A percentile compares a stretch with the other conserved stretches of the same genome.
Conservation (phyloP, 1,284 basidiomycete species). For the Ceratobasidium papillatum region DNA sequence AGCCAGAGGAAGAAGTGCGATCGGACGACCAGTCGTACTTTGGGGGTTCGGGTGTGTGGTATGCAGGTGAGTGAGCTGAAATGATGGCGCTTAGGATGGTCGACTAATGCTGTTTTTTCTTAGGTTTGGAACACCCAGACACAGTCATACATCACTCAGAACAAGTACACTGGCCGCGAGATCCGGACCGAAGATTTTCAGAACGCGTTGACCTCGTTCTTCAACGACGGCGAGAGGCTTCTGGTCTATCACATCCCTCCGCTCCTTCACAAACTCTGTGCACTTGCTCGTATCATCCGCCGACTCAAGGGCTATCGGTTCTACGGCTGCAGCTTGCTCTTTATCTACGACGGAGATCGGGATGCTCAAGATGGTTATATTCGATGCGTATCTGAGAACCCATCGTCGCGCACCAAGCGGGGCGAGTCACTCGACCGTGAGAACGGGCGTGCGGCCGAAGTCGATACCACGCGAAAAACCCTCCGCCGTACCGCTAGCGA, state of each 20-base stretch:
- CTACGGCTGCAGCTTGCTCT: slow-evolving; percentile 95
- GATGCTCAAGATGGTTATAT: slow-evolving; percentile 83
- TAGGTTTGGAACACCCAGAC: slow-evolving; percentile 91
- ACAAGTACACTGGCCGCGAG: slow-evolving; percentile 96
- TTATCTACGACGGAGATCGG: slow-evolving; percentile 97
- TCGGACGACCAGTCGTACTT: slow-evolving; percentile 87
- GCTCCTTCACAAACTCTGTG: slow-evolving; percentile 91
- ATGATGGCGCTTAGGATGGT: not conserved
- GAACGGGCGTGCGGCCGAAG: slow-evolving; percentile 45
- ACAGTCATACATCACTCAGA: slow-evolving; percentile 88
- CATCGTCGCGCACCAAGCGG: slow-evolving; percentile 74
- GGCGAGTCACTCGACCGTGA: slow-evolving; percentile 77
- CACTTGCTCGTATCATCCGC: slow-evolving; percentile 90
- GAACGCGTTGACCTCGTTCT: slow-evolving; percentile 81
- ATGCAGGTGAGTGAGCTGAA: slow-evolving; percentile 84
- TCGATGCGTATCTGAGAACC: slow-evolving; percentile 67
- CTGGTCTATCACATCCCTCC: slow-evolving; percentile 92
- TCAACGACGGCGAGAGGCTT: slow-evolving; percentile 84
- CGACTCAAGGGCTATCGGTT: slow-evolving; percentile 93
- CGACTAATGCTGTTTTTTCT: not conserved
- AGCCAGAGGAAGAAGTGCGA: slow-evolving; percentile 99
- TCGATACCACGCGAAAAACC: slow-evolving; percentile 44
- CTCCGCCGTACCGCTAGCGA: slow-evolving; percentile 79
- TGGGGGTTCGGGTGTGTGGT: slow-evolving; percentile 95
- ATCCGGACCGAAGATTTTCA: slow-evolving; percentile 88